phyloP scores from a whole-genome alignment of 2,329 filamentous ascomycete species.

The Epichloe coenophiala region DNA sequence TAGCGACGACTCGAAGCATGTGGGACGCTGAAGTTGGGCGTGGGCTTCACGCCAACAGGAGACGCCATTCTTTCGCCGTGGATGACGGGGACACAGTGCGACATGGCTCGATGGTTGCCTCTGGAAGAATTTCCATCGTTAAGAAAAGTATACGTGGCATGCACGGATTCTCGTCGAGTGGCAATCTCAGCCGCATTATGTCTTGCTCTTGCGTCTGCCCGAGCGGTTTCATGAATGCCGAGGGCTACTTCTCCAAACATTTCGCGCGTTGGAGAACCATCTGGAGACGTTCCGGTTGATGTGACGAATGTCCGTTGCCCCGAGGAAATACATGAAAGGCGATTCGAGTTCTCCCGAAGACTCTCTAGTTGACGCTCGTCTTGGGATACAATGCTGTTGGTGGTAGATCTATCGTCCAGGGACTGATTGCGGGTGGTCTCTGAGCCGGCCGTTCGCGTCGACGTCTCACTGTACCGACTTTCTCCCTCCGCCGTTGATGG shows the following conservation, averaged over 20 bases:
- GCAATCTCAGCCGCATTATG: constrained; percentile 39
- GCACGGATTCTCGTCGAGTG: constrained; percentile 38
- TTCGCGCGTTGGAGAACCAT: constrained; percentile 40
- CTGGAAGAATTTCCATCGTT: constrained; percentile 15
- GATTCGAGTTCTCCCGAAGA: constrained; percentile 40
- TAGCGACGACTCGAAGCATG: constrained; percentile 31
- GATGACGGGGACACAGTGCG: constrained; percentile 2
- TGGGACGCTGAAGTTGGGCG: constrained; percentile 42
- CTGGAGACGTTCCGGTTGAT: constrained; percentile 43
- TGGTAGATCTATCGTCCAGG: constrained; percentile 41
- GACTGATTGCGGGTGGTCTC: constrained; percentile 25
- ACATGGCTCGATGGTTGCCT: constrained; percentile 3
- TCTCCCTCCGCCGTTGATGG: not conserved
- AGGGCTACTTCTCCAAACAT: constrained; percentile 10
- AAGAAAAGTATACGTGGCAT: constrained; percentile 29
- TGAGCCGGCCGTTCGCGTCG: constrained; percentile 8
- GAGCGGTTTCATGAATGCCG: constrained; percentile 21
- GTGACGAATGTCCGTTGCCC: constrained; percentile 47
- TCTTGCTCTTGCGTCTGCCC: constrained; percentile 28
- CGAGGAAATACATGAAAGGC: constrained; percentile 47
- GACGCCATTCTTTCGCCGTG: constrained; percentile 6
- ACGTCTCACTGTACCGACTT: constrained; percentile 6
- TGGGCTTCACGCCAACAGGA: constrained; percentile 13
- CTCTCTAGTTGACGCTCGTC: constrained; percentile 46
- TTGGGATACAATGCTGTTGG: constrained; percentile 43